Evolutionary conservation across 305 asterid species (phyloP).

Genomic region (Fraxinus ornus): DNA sequence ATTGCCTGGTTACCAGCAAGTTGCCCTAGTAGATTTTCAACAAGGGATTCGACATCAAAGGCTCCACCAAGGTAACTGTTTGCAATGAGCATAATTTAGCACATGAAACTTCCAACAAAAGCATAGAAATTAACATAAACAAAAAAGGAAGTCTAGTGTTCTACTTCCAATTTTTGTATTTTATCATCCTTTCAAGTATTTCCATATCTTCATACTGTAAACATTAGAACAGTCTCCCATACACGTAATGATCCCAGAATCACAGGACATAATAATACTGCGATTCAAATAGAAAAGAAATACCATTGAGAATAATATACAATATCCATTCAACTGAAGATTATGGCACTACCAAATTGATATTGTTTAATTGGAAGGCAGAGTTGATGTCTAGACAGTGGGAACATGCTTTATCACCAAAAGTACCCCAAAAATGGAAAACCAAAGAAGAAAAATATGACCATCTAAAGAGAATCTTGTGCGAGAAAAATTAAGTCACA

Average conservation of each 20-base stretch:
- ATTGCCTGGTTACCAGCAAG: constrained; percentile 81
- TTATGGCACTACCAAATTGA: background rate
- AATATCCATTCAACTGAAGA: background rate
- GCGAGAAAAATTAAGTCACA: background rate
- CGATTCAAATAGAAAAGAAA: background rate
- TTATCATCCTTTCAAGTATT: background rate
- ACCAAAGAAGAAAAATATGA: background rate
- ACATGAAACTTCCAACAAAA: background rate
- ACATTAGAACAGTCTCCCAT: background rate
- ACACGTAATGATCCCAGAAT: background rate
- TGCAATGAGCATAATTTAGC: background rate
- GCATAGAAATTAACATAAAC: background rate
- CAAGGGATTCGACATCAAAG: constrained; percentile 88
- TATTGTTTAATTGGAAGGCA: background rate
- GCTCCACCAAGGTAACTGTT: constrained; percentile 92
- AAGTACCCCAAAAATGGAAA: background rate
- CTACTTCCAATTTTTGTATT: background rate
- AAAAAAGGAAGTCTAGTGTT: background rate
- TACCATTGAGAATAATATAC: background rate
- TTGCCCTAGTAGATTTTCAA: constrained; percentile 85
- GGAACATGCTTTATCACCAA: background rate
- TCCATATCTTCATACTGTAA: background rate
- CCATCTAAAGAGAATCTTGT: background rate
- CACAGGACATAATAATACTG: background rate
- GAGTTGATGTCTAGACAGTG: background rate